Conservation (phyloP, 345 rosid species). For the Microthlaspi erraticum region DNA sequence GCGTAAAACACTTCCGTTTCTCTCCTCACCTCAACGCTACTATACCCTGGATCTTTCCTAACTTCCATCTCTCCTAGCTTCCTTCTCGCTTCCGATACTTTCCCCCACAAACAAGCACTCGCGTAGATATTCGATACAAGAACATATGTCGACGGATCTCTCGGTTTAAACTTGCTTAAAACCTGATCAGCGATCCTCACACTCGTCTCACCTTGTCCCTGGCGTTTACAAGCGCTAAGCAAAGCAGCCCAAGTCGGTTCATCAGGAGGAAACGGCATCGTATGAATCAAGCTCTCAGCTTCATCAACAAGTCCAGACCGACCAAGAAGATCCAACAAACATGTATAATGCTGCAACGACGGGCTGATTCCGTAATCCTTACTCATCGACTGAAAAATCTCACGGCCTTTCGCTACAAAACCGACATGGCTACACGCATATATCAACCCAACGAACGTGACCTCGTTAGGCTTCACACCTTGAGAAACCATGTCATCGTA, state of each 20-base stretch:
- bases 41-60: slow-evolving; percentile 71
- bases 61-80: slow-evolving; percentile 58
- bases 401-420: slow-evolving; percentile 63
- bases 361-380: slow-evolving; percentile 61
- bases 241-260: slow-evolving; percentile 90
- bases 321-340: slow-evolving; percentile 79
- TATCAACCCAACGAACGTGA: slow-evolving; percentile 77
- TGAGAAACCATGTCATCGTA: slow-evolving; percentile 67
- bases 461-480: slow-evolving; percentile 78
- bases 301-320: slow-evolving; percentile 76
- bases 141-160: slow-evolving; percentile 69
- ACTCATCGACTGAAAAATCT: slow-evolving; percentile 64
- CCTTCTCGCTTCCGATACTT: slow-evolving; percentile 60
- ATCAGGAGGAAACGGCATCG: slow-evolving; percentile 78
- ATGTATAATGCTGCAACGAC: slow-evolving; percentile 75
- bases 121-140: slow-evolving; percentile 73
- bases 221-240: slow-evolving; percentile 72
- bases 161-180: slow-evolving; percentile 51
- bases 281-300: slow-evolving; percentile 59
- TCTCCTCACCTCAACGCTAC: slow-evolving; percentile 56
- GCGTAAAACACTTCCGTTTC: slow-evolving; percentile 68
- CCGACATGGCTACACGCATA: slow-evolving; percentile 88
- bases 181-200: slow-evolving; percentile 62
- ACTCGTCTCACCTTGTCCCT: slow-evolving; percentile 57
- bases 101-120: slow-evolving; percentile 60